Evolutionary conservation across 441 rosid species (phyloP).

Genomic region (Pelargonium australe): DNA sequence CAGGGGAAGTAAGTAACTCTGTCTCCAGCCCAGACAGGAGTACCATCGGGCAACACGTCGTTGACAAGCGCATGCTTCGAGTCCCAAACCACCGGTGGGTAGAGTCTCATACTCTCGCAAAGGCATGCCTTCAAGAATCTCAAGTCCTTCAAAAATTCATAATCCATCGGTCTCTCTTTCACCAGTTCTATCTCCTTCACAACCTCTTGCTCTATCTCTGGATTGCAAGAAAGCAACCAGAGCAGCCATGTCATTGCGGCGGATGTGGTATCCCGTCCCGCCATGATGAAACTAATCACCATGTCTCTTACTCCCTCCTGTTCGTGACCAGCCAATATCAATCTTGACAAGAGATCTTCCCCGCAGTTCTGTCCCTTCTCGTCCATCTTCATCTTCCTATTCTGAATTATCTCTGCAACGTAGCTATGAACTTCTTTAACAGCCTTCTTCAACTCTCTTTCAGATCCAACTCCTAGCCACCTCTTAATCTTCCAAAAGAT

Average conservation of each 20-base stretch:
- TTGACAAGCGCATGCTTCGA: slow-evolving; percentile 41
- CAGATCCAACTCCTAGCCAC: slow-evolving; percentile 54
- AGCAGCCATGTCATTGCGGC: slow-evolving; percentile 56
- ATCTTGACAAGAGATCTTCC: slow-evolving; percentile 48
- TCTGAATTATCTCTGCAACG: slow-evolving; percentile 35
- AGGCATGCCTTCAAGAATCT: slow-evolving; percentile 36
- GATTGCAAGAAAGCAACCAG: slow-evolving; percentile 37
- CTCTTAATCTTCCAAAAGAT: slow-evolving; percentile 68
- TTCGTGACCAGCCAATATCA: slow-evolving; percentile 45
- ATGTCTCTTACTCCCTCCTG: slow-evolving; percentile 44
- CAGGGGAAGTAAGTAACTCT: slow-evolving; percentile 44
- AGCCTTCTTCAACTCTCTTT: slow-evolving; percentile 48
- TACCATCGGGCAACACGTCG: slow-evolving; percentile 42
- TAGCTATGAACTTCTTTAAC: slow-evolving; percentile 39
- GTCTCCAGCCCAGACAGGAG: slow-evolving; percentile 34
- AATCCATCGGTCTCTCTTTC: slow-evolving; percentile 23
- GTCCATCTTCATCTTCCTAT: slow-evolving; percentile 28
- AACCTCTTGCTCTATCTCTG: slow-evolving; percentile 25
- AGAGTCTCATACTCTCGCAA: slow-evolving; percentile 47
- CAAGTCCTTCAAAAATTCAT: slow-evolving; percentile 38
- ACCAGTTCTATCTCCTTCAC: slow-evolving; percentile 22
- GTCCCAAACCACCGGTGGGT: slow-evolving; percentile 57
- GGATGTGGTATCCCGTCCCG: slow-evolving; percentile 55
- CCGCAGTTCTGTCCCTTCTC: not conserved
- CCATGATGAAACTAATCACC: slow-evolving; percentile 49